phyloP scores from a whole-genome alignment of 2,329 filamentous ascomycete species.

The Lasiodiplodia citricola region DNA sequence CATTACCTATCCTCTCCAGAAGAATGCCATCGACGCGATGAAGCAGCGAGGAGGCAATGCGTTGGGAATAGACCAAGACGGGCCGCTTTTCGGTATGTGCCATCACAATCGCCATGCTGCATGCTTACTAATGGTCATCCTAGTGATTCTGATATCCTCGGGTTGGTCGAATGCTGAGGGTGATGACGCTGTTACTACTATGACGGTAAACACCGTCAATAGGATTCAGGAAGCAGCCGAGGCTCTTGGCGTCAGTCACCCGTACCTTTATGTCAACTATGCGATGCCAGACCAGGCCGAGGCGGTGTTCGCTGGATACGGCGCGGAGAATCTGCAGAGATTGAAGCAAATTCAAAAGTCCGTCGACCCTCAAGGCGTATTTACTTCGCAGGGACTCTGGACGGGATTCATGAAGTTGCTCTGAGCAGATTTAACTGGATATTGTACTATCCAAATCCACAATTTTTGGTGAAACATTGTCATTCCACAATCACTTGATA shows the following conservation, averaged over 20 bases:
- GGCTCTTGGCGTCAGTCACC: not conserved
- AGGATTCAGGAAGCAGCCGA: not conserved
- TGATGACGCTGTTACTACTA: not conserved
- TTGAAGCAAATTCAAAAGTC: slow-evolving; percentile 21
- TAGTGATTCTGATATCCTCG: not conserved
- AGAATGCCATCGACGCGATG: not conserved
- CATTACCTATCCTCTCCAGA: not conserved
- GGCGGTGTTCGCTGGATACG: slow-evolving; percentile 33
- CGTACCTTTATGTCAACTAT: slow-evolving; percentile 21
- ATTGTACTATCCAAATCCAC: not conserved
- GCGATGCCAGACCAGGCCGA: not conserved
- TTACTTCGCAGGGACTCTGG: slow-evolving; percentile 24
- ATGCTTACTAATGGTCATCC: not conserved
- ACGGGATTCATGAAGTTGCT: not conserved
- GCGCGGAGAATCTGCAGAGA: slow-evolving; percentile 26
- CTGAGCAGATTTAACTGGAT: not conserved
- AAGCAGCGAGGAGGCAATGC: slow-evolving; percentile 5
- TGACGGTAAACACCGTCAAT: not conserved
- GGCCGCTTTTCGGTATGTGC: not conserved
- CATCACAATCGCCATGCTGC: not conserved
- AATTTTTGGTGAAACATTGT: too few relatives aligned
- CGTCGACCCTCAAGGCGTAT: slow-evolving; percentile 32
- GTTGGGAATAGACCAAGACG: not conserved
- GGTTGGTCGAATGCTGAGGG: not conserved
- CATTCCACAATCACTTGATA: too few relatives aligned